phyloP scores from a whole-genome alignment of 768 basidiomycete genomes.

The Dendrothele bispora region DNA sequence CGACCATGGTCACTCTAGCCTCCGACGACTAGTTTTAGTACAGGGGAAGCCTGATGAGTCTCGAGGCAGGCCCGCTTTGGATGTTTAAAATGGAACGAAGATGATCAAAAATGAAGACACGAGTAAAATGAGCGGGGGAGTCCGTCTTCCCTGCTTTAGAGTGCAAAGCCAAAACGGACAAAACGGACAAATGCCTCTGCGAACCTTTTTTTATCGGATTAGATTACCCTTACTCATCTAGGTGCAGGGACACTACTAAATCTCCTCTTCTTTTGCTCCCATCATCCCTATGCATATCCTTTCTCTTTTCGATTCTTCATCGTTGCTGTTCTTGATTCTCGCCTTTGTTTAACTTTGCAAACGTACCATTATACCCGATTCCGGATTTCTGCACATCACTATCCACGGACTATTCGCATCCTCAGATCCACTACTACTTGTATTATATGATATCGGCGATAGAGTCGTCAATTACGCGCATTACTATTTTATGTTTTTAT shows the following conservation, averaged over 20 bases:
- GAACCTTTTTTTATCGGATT: neutral
- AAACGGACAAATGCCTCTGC: neutral
- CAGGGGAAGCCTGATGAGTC: slow-evolving; percentile 21
- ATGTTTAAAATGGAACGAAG: slow-evolving; percentile 1
- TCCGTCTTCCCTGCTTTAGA: neutral
- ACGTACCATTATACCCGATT: neutral
- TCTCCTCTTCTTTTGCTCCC: neutral
- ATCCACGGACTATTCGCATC: neutral
- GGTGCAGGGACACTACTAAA: neutral
- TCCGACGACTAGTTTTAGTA: slow-evolving; percentile 29
- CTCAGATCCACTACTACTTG: neutral
- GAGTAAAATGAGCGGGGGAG: neutral
- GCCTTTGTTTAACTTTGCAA: neutral
- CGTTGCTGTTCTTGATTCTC: neutral
- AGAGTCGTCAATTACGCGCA: too few relatives aligned
- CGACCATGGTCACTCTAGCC: slow-evolving; percentile 20
- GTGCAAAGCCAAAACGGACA: too few relatives aligned
- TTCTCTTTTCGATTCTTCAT: too few relatives aligned
- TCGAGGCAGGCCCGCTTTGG: slow-evolving; percentile 1
- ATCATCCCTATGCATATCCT: too few relatives aligned
- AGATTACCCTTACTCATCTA: neutral
- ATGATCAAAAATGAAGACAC: too few relatives aligned
- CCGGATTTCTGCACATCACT: neutral
- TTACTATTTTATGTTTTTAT: too few relatives aligned
- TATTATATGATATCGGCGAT: neutral